Conservation (phyloP, 202 grass and related monocot genomes). For the Carex arenaria region DNA sequence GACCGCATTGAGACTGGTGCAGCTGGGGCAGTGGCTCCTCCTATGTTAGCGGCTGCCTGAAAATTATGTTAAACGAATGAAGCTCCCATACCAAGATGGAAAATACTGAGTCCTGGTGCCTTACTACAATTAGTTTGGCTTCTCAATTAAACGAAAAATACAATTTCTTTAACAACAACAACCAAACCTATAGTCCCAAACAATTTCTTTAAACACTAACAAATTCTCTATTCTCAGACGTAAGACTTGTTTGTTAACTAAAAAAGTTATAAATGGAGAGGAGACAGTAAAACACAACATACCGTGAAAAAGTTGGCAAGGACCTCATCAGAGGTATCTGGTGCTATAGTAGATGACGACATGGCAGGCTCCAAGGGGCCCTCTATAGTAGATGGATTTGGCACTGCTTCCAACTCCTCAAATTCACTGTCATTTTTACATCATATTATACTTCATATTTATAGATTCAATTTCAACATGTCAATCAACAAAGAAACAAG, state of each 20-base stretch:
- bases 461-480: neutral
- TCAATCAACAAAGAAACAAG: neutral
- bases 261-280: neutral
- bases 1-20: constrained; percentile 31
- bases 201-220: neutral
- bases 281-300: constrained; percentile 26
- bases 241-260: neutral
- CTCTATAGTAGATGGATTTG: constrained; percentile 66
- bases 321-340: constrained; percentile 48
- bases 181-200: too few species aligned
- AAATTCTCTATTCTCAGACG: neutral
- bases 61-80: neutral
- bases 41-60: constrained; percentile 48
- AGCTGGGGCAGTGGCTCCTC: constrained; percentile 22
- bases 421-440: constrained; percentile 49
- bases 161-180: neutral
- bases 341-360: constrained; percentile 30
- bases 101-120: neutral
- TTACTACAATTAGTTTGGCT: neutral
- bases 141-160: neutral
- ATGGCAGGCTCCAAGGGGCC: constrained; percentile 55
- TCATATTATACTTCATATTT: neutral
- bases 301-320: constrained; percentile 58
- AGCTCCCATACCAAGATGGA: neutral
- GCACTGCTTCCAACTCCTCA: constrained; percentile 83